Conservation (phyloP, 2,329 filamentous ascomycete species). For the Graphilbum fragrans region DNA sequence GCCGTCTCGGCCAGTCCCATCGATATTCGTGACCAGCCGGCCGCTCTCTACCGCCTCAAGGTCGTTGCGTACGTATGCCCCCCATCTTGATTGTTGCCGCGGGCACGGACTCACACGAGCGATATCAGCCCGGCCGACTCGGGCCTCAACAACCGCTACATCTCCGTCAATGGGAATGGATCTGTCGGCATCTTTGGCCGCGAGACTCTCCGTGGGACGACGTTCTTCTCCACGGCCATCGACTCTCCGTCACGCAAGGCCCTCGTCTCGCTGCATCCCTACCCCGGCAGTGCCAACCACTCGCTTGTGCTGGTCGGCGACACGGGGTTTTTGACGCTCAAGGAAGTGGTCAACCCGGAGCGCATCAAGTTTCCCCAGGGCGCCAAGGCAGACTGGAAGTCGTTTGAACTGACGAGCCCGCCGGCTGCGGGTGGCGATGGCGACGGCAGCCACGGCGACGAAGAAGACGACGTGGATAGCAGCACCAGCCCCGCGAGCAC, state of each 20-base stretch:
- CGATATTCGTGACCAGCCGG: neutral
- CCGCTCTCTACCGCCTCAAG: constrained; percentile 4
- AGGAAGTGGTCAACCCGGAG: constrained; percentile 20
- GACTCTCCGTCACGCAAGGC: constrained; percentile 4
- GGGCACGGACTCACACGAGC: too few species aligned
- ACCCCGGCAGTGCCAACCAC: constrained; percentile 23
- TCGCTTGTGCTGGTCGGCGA: constrained; percentile 23
- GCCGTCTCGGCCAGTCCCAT: constrained; percentile 1
- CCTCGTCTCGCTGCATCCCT: constrained; percentile 23
- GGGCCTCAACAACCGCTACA: constrained; percentile 19
- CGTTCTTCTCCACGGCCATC: constrained; percentile 18
- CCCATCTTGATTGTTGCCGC: too few species aligned
- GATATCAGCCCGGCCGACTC: too few species aligned
- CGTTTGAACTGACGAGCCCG: constrained; percentile 17
- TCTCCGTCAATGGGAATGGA: constrained; percentile 16
- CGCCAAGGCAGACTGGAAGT: constrained; percentile 18
- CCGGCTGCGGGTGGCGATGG: constrained; percentile 10
- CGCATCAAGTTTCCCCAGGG: constrained; percentile 11
- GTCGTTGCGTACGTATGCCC: constrained; percentile 2
- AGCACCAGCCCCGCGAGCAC: too few species aligned
- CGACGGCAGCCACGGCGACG: too few species aligned
- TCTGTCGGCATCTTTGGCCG: constrained; percentile 19
- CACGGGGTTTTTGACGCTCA: constrained; percentile 17
- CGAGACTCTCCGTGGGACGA: neutral
- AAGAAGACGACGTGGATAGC: too few species aligned